Base-by-base conservation (phyloP, 2,329 filamentous ascomycete genomes). In the Pseudocercospora crystallina region DNA sequence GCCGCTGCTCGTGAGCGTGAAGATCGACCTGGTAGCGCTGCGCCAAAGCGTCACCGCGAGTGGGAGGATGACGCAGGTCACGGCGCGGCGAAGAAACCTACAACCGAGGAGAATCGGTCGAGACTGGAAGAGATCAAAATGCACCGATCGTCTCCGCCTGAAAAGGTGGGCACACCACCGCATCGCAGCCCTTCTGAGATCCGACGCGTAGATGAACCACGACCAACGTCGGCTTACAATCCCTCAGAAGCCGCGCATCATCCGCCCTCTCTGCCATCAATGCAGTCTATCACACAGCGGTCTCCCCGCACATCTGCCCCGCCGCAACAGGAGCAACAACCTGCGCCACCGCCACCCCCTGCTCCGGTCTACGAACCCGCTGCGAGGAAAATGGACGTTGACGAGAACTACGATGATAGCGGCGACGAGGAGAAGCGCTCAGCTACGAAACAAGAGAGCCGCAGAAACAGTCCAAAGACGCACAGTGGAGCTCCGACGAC, bases 361-460 rank as follows among this genome's bases (percentile, higher is more conserved):
- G 65, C 72, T 35, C 64, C 59, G n/a, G 70, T 78, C 13, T 85
- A 84, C 51, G 92, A 97, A 73, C 89, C 90, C 46, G 90, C 94
- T 31, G 90, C 90, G 14, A 81, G 94, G 15, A 95, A 95, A 71
- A 95, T 99, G 83, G 92, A 97, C 5, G 89, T 97, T 14, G 91
- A 99, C 61, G 94, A 99, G 69, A 88, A 97, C 68, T 97, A 99
- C 64, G 92, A 97, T 68, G 92, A 97, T 64, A 92, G 91, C 50
- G 89, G 83, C 4, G 91, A 95, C 59, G 92, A 96, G 53, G 87
- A 94, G 35, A 83, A 83, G 69, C 70, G 76, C 56, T 69, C 62
- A 12, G 65, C 61, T 2, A 61, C 62, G 7, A 75, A 74, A 54
- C 71, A 73, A 47, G 73, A 75, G 57, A 74, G 73, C 53, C 73